Percentiles rank a stretch among this genome's conserved stretches.
Conservation (phyloP, 1,284 basidiomycete species). For the Ustilago xerochloae region DNA sequence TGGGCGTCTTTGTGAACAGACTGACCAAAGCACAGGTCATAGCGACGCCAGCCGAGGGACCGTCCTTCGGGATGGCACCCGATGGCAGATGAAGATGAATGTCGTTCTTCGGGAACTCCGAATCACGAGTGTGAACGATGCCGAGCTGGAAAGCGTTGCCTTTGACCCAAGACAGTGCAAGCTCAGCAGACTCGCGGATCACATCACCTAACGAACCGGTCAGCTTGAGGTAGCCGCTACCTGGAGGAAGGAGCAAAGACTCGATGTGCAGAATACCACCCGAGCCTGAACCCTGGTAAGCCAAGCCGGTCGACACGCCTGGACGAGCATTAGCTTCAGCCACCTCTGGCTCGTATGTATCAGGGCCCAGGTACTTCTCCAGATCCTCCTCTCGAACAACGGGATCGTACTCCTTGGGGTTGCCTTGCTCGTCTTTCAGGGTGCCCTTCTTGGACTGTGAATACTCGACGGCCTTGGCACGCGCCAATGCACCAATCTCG, state of each 20-base stretch:
- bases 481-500: constrained; percentile 83
- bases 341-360: constrained; percentile 83
- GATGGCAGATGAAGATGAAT: constrained; percentile 88
- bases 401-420: constrained; percentile 73
- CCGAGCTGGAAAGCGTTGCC: constrained; percentile 82
- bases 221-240: constrained; percentile 77
- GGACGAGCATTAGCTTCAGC: constrained; percentile 78
- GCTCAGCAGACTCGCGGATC: constrained; percentile 87
- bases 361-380: constrained; percentile 84
- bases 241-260: constrained; percentile 77
- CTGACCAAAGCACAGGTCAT: constrained; percentile 88
- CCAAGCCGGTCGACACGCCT: constrained; percentile 81
- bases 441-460: constrained; percentile 76
- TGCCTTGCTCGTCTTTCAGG: constrained; percentile 50
- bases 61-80: constrained; percentile 89
- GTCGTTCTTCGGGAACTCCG: constrained; percentile 83
- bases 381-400: constrained; percentile 79
- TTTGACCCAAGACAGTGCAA: constrained; percentile 78
- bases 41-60: constrained; percentile 83
- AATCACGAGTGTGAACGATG: constrained; percentile 76
- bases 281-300: constrained; percentile 87
- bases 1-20: constrained; percentile 78
- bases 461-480: constrained; percentile 77
- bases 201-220: constrained; percentile 79
- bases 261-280: constrained; percentile 87